Evolutionary conservation across 140 eudicot species (phyloP), one percentile per base, ranked within the genome.

Genomic region (Erigeron philadelphicus): DNA sequence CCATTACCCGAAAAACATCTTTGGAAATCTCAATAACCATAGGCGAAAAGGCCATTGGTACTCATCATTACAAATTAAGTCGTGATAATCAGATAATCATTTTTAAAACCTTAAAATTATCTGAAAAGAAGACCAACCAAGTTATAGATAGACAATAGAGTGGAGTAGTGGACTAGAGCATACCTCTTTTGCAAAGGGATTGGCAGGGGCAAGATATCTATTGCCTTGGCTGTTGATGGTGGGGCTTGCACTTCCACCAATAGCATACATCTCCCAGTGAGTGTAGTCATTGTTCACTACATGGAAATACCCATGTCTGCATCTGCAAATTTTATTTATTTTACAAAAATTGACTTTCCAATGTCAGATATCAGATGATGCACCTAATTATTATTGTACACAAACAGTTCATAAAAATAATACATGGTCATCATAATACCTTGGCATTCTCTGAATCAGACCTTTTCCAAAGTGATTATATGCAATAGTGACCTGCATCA

Each of bases 221-320:
- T 87, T 87, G 44, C 91, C 95, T 75, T 87, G 95, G 81, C 95
- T 87, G 79, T 87, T 87, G 78, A 88, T 88, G 25, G 95, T 88
- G 66, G 95, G 95, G 58, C 49, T 69, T 66, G 90, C 95, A 74
- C 95, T 87, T 71, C 95, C 95, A 48, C 95, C 95, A 49, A 88
- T 88, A 23, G 95, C 95, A 72, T 88, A 88, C 95, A 88, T 88
- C 63, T 85, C 95, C 95, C 95, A 88, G 79, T 88, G 95, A 76
- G 95, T 88, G 79, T 87, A 87, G 86, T 87, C 95, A 48, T 87
- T 87, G 87, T 87, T 87, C 71, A 87, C 95, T 71, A 88, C 95
- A 76, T 88, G 95, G 68, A 88, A 88, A 66, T 88, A 88, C 4
- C 95, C 95, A 68, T 88, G 95, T 54, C 95, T 88, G 77, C 95